A percentile compares a stretch with the other conserved stretches of the same genome.
These are phyloP conservation scores for Hericium erinaceus DNA, from an alignment of 768 basidiomycete species.

Conservation along the genomic window DNA sequence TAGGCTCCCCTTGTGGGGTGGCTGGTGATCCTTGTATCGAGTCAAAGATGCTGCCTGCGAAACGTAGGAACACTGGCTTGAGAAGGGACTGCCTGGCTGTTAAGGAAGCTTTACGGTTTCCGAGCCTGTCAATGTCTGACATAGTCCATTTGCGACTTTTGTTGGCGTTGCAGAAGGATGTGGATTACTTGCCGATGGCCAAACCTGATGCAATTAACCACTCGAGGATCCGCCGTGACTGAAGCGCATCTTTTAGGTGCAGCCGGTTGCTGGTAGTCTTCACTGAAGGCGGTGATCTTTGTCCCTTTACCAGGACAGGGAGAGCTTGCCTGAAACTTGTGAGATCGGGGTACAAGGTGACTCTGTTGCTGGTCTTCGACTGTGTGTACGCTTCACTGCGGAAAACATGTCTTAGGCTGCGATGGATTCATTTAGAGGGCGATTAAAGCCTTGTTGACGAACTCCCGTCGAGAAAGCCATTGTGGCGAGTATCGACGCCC, in stretches of 20 bases:
- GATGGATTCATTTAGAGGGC: background rate
- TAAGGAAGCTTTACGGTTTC: background rate
- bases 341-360: background rate
- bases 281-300: background rate
- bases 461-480: background rate
- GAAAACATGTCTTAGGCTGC: slow-evolving; percentile 64
- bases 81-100: slow-evolving; percentile 8
- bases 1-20: slow-evolving; percentile 2
- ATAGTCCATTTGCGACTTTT: slow-evolving; percentile 13
- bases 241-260: slow-evolving; percentile 20
- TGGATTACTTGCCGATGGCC: slow-evolving; percentile 30
- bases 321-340: background rate
- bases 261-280: background rate
- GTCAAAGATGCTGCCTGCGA: slow-evolving; percentile 2
- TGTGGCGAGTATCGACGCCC: slow-evolving; percentile 29
- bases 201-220: slow-evolving; percentile 25
- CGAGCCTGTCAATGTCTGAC: slow-evolving; percentile 5
- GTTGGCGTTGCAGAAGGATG: slow-evolving; percentile 19
- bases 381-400: slow-evolving; percentile 80
- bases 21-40: slow-evolving; percentile 1
- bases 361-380: slow-evolving; percentile 72
- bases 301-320: background rate
- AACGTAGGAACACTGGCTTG: slow-evolving; percentile 11
- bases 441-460: background rate
- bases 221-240: slow-evolving; percentile 24